These are phyloP conservation scores for Ceratobasidium sp. DNA, from an alignment of 1,284 basidiomycete genomes.

Conservation along the genomic window DNA sequence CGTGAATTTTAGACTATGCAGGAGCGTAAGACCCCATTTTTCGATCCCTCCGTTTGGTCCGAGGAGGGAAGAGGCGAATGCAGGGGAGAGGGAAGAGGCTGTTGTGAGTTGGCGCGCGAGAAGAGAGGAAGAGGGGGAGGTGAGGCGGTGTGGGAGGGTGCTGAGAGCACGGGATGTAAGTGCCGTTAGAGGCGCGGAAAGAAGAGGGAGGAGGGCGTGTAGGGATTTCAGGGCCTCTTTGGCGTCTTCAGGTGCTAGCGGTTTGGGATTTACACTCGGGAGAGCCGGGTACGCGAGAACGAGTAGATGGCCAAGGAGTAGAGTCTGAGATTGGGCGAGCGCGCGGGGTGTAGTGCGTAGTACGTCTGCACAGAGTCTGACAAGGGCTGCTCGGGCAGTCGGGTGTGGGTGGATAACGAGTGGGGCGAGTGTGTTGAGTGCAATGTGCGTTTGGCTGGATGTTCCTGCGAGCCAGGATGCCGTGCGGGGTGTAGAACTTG, in stretches of 20 bases:
- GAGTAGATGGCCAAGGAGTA: conserved; percentile 76
- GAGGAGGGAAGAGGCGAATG: conserved; percentile 73
- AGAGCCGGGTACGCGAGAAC: conserved; percentile 69
- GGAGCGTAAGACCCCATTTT: conserved; percentile 86
- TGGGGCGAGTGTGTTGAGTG: conserved; percentile 68
- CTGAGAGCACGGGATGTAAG: conserved; percentile 74
- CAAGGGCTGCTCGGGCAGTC: conserved; percentile 68
- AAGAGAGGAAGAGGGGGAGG: conserved; percentile 65
- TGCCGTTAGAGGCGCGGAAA: conserved; percentile 66
- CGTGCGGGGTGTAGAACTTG: conserved; percentile 63
- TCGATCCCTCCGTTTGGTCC: conserved; percentile 86
- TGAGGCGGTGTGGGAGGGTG: conserved; percentile 74
- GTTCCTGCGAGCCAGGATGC: conserved; percentile 70
- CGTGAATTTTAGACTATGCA: conserved; percentile 78
- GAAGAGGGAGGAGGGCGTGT: conserved; percentile 59
- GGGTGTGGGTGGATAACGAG: conserved; percentile 73
- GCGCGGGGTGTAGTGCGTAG: conserved; percentile 67
- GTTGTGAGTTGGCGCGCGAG: conserved; percentile 48
- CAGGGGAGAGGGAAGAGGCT: conserved; percentile 53
- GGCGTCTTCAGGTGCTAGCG: conserved; percentile 67
- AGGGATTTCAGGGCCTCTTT: conserved; percentile 61
- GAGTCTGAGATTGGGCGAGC: conserved; percentile 69
- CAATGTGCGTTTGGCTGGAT: conserved; percentile 75
- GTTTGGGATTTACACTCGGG: conserved; percentile 58
- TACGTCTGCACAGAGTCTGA: conserved; percentile 65